phyloP scores from a whole-genome alignment of 495 filamentous ascomycete genomes.

The Saxophila tyrrhenica region DNA sequence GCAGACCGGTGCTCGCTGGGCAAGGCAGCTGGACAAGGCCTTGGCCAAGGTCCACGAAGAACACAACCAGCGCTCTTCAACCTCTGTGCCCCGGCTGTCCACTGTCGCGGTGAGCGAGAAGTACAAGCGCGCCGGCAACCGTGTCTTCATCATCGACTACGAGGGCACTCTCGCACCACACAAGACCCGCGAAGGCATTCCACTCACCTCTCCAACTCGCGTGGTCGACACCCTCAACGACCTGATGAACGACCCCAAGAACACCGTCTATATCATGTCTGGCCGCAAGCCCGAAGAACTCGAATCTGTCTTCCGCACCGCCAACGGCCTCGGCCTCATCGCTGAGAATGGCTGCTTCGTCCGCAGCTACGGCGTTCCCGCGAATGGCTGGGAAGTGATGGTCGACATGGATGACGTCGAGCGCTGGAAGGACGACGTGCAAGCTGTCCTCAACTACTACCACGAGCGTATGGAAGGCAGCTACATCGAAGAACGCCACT shows the following conservation, averaged over 20 bases:
- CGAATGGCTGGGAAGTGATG: conserved; percentile 56
- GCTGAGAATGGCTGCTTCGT: conserved; percentile 90
- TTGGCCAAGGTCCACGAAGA: conserved; percentile 66
- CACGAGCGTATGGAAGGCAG: conserved; percentile 76
- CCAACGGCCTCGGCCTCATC: conserved; percentile 71
- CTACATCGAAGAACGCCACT: conserved; percentile 74
- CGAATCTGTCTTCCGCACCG: conserved; percentile 62
- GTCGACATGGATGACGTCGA: conserved; percentile 54
- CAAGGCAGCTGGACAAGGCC: conserved; percentile 54
- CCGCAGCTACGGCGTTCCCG: conserved; percentile 48
- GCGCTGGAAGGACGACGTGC: conserved; percentile 67
- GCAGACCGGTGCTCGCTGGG: conserved; percentile 76
- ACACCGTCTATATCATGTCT: conserved; percentile 90
- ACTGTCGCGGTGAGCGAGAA: conserved; percentile 46
- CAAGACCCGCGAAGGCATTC: conserved; percentile 66
- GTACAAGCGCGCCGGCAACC: conserved; percentile 51
- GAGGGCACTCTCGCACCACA: conserved; percentile 83
- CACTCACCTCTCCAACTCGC: conserved; percentile 71
- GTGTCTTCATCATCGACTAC: conserved; percentile 82
- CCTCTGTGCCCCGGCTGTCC: conserved; percentile 72
- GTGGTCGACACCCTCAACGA: conserved; percentile 71
- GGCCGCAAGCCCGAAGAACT: conserved; percentile 76
- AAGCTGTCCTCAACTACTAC: conserved; percentile 72
- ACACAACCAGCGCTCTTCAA: conserved; percentile 69
- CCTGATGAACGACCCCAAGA: conserved; percentile 60